These are phyloP conservation scores for Fusarium sp. DNA, from an alignment of 2,329 filamentous ascomycete genomes.

Conservation along the genomic window DNA sequence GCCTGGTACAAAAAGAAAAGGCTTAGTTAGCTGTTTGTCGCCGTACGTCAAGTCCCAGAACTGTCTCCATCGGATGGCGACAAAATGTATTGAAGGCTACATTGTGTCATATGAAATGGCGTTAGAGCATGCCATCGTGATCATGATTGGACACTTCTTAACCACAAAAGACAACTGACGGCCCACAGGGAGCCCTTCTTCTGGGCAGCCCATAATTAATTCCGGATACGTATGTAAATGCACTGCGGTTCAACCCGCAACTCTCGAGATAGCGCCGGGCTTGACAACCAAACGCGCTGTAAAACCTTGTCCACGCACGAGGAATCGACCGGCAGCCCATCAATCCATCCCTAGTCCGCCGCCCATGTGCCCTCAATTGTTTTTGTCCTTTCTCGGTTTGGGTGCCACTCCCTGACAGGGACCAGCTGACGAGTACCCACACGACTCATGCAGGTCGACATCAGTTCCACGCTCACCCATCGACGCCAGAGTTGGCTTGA, in stretches of 20 bases:
- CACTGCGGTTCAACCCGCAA: slow-evolving; percentile 54
- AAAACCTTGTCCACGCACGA: slow-evolving; percentile 42
- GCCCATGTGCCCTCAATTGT: slow-evolving; percentile 28
- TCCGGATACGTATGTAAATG: slow-evolving; percentile 44
- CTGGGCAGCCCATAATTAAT: slow-evolving; percentile 41
- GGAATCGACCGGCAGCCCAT: slow-evolving; percentile 27
- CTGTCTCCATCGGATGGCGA: not conserved
- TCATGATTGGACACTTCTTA: slow-evolving; percentile 9
- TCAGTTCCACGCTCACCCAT: slow-evolving; percentile 41
- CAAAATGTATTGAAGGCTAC: not conserved
- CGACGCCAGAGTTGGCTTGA: slow-evolving; percentile 38
- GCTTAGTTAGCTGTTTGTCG: not conserved
- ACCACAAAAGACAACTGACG: not conserved
- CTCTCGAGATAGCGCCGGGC: slow-evolving; percentile 51
- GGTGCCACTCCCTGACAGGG: slow-evolving; percentile 34
- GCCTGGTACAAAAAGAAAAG: not conserved
- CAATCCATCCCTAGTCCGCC: slow-evolving; percentile 35
- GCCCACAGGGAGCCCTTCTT: slow-evolving; percentile 36
- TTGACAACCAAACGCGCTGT: slow-evolving; percentile 43
- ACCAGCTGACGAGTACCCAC: slow-evolving; percentile 41
- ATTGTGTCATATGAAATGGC: not conserved
- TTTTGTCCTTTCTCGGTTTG: slow-evolving; percentile 26
- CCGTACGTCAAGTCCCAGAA: not conserved
- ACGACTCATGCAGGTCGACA: slow-evolving; percentile 43
- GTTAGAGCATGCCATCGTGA: slow-evolving; percentile 7